Base-by-base conservation (phyloP, 164 flowering plant genomes). In the Magnolia sinica region DNA sequence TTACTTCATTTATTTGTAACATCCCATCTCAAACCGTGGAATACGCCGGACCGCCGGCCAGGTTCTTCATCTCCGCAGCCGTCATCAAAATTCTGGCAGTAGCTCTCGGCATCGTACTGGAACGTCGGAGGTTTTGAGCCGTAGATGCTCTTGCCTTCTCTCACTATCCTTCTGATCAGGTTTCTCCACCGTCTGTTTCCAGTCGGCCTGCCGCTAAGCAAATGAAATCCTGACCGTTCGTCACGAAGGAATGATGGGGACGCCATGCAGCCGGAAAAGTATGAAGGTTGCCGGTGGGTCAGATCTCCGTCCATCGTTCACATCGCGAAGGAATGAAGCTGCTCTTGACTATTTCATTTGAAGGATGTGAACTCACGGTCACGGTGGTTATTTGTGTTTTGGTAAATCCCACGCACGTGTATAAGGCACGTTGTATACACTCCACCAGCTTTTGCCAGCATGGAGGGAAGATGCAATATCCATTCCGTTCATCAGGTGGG, bases 11-110 rank as follows among this genome's bases (percentile, higher is more conserved):
- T 23, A n/a, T 49, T 55, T 71, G 73, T 19, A n/a, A 50, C 77
- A 68, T 67, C 29, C 64, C 51, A 68, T 69, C 78, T 58, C 16
- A 76, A 58, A 31, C 45, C 73, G 16, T 22, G 7, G 10, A 58
- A 58, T 10, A 55, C 55, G 9, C 64, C 16, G 16, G 73, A 67
- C 7, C 52, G 14, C 20, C 66, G 72, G 3, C 59, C 51, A n/a
- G 75, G 73, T 7, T 80, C 86, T 24, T 80, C 84, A 13, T 65
- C 27, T 27, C 80, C 81, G 58, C 76, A 76, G 0, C 91, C 89
- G 0, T 90, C 93, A 24, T 90, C 94, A 71, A 90, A 90, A 50
- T 90, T 90, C 83, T 86, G 91, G 0, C 90, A 86, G 45, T 90
- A 90, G 72, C 94, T 90, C 6, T 87, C 88, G 19, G 86, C 89